Evolutionary conservation across 257 asterid species (phyloP).

Genomic region (Coffea eugenioides): DNA sequence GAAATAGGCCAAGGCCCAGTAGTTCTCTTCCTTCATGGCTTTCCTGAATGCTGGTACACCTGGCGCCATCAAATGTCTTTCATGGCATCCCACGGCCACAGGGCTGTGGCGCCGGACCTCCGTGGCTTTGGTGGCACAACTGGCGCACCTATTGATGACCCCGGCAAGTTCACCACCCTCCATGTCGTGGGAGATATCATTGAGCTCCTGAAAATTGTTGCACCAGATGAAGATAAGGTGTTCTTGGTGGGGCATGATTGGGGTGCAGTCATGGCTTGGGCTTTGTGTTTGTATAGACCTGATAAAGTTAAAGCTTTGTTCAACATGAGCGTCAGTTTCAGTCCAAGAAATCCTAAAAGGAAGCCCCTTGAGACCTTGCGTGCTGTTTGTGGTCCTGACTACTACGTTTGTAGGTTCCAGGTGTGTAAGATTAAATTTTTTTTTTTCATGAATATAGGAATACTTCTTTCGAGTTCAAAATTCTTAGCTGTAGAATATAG

Average conservation of each 20-base stretch:
- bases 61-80: conserved; percentile 77
- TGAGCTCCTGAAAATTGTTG: conserved; percentile 39
- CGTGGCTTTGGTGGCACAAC: conserved; percentile 75
- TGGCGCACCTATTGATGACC: conserved; percentile 43
- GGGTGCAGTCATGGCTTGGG: conserved; percentile 81
- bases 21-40: conserved; percentile 80
- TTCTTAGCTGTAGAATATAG: not conserved
- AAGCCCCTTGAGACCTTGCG: conserved; percentile 51
- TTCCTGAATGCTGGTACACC: conserved; percentile 84
- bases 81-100: conserved; percentile 58
- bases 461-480: too few species aligned
- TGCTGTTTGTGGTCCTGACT: conserved; percentile 60
- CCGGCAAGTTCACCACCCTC: conserved; percentile 51
- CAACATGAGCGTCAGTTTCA: conserved; percentile 60
- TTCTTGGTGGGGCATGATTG: conserved; percentile 84
- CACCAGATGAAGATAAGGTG: conserved; percentile 49
- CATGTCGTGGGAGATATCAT: conserved; percentile 66
- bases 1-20: conserved; percentile 65
- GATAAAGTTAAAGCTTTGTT: conserved; percentile 71
- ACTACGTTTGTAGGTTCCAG: conserved; percentile 74
- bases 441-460: too few species aligned
- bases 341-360: conserved; percentile 43
- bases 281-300: conserved; percentile 61
- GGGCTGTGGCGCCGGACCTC: conserved; percentile 76
- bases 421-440: conserved; percentile 23